Evolutionary conservation across 768 basidiomycete species (phyloP), one percentile per base, ranked within the genome.

Genomic region (Mycena latifolia): DNA sequence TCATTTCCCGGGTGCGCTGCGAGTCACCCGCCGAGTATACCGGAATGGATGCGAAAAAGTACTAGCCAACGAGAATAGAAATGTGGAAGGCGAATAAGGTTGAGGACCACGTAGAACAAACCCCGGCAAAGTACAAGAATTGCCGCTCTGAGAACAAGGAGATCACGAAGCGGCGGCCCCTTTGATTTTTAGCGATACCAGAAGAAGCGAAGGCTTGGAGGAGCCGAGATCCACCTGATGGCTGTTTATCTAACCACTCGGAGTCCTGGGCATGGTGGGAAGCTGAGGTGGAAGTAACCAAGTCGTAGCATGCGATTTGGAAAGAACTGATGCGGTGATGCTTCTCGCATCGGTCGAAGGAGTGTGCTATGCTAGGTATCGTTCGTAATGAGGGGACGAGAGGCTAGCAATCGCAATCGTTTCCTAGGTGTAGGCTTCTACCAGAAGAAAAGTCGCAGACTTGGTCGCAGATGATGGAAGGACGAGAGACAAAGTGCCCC

Each of bases 71-170:
- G 10, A 55, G 15, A 39, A 48, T 55, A 47, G 46, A 8, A 62
- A 41, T 48, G 33, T 55, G 53, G 55, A 62, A 15, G 39, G 27
- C 37, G 35, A 37, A 1, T 8, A 53, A 24, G 31, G 20, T 53
- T 22, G 51, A 17, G 15, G 39, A 20, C 22, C 55, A 39, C 37
- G 25, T 17, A 28, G 25, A n/a, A 12, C 27, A 48, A 24, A 22
- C 9, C 4, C 29, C 33, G 33, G 14, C 33, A 35, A 59, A 57
- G 22, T 31, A 65, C 51, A 65, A 65, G 63, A 39, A 29, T 54
- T 59, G 24, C 63, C 51, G 14, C n/a, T 59, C 35, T 48, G 18
- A 45, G 63, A 59, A 65, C 57, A 65, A 65, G 56, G 41, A n/a
- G 20, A 43, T 39, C 37, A 4, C 17, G 37, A 39, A 39, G 17